Evolutionary conservation across 2,329 filamentous ascomycete species (phyloP).

Genomic region (Fusarium sp.): DNA sequence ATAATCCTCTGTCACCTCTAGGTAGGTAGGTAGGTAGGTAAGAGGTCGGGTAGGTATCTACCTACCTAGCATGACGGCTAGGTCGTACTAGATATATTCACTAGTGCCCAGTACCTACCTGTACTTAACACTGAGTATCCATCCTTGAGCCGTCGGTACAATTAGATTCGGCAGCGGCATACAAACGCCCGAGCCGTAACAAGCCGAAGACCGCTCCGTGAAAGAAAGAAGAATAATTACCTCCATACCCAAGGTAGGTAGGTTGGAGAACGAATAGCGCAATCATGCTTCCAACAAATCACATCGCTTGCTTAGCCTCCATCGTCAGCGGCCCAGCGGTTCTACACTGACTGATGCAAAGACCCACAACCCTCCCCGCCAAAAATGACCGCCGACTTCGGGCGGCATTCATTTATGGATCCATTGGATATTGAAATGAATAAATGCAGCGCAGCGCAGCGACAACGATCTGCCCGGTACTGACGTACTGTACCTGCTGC

Average conservation of each 20-base stretch:
- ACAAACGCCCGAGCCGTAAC: constrained; percentile 21
- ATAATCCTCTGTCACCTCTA: background rate
- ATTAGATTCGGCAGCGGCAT: background rate
- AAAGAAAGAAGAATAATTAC: constrained; percentile 1
- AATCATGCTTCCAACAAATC: constrained; percentile 20
- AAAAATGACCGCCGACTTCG: constrained; percentile 45
- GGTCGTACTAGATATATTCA: too few species aligned
- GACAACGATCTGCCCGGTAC: constrained; percentile 22
- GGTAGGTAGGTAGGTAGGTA: too few species aligned
- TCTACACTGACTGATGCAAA: constrained; percentile 30
- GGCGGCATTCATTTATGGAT: constrained; percentile 1
- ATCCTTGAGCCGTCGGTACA: constrained; percentile 2
- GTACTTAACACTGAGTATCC: background rate
- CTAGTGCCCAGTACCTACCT: too few species aligned
- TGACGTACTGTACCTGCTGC: background rate
- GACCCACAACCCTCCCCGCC: constrained; percentile 30
- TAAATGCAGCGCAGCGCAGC: constrained; percentile 20
- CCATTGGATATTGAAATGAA: constrained; percentile 3
- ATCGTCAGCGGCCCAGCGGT: constrained; percentile 20
- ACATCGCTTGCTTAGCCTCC: constrained; percentile 7
- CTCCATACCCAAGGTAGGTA: background rate
- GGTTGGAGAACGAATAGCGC: background rate
- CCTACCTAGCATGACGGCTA: too few species aligned
- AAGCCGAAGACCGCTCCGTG: constrained; percentile 31
- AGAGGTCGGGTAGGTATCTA: too few species aligned